phyloP scores from a whole-genome alignment of 768 basidiomycete species.

The Naematelia encephala region DNA sequence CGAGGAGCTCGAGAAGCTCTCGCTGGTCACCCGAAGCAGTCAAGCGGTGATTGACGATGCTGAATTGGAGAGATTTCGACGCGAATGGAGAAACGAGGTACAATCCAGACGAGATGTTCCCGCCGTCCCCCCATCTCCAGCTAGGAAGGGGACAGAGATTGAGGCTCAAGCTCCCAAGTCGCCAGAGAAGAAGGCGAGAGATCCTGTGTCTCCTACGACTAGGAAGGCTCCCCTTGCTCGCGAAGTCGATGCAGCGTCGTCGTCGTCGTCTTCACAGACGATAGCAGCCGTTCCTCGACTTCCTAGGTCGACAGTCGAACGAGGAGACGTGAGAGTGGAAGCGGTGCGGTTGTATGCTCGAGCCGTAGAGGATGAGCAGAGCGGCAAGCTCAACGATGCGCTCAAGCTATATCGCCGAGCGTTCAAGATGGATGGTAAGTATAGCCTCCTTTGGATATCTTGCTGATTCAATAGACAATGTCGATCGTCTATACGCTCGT shows the following conservation, averaged over 20 bases:
- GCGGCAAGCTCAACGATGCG: slow-evolving; percentile 71
- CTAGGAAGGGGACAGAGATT: not conserved
- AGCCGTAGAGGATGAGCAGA: slow-evolving; percentile 72
- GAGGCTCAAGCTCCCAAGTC: not conserved
- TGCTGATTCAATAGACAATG: slow-evolving; percentile 54
- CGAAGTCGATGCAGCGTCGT: no score
- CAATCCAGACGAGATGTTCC: not conserved
- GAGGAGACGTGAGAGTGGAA: not conserved
- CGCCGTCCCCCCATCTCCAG: not conserved
- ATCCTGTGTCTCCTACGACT: not conserved
- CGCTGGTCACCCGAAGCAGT: not conserved
- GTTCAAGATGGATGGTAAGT: slow-evolving; percentile 63
- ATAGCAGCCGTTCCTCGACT: not conserved
- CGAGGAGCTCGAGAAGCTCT: not conserved
- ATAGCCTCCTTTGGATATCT: not conserved
- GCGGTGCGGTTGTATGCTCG: slow-evolving; percentile 55
- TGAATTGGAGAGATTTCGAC: slow-evolving; percentile 28
- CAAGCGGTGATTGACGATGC: not conserved
- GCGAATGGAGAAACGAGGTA: slow-evolving; percentile 26
- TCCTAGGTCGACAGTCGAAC: not conserved
- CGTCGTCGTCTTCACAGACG: not conserved
- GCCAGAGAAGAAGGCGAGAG: not conserved
- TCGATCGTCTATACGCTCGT: slow-evolving; percentile 65
- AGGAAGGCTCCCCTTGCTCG: not conserved
- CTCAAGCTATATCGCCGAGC: slow-evolving; percentile 72